Evolutionary conservation across 495 filamentous ascomycete species (phyloP), one percentile per base, ranked within the genome.

Genomic region (Talaromyces thailandensis): DNA sequence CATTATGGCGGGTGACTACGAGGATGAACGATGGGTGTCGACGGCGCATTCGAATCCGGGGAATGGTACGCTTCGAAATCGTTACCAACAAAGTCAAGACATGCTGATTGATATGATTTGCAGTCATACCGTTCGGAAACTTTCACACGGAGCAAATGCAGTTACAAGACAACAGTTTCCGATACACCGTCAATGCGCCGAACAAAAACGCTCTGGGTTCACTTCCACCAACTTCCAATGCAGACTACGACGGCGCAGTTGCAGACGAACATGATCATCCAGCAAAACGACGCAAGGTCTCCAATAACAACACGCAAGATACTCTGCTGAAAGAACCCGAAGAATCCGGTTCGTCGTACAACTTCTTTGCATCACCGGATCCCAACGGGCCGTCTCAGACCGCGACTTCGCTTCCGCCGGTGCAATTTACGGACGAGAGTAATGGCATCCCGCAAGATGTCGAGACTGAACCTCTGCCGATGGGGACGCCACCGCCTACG

Each of bases 321-420:
- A 28, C 43, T 7, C 32, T 52, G 4, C 12, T 29, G 14, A 18
- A 31, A 28, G 40, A 45, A 5, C 26, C 18, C 7, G 24, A 16
- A 8, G 63, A 65, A 31, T 56, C 61, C 14, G 61, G 37, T 31
- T 56, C 62, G 9, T 69, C 70, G 28, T 71, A 70, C 60, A 71
- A 72, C 51, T 62, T 64, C 25, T 71, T 72, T 60, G 70, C 72
- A 48, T 69, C 68, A 1, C 68, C 66, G 1, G 59, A 32, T 18
- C 43, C 59, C 12, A 48, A 61, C 16, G 43, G 40, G 1, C 32
- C 32, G 6, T n/a, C 58, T 12, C 58, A 58, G 23, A 35, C 29
- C 3, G 29, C 56, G 8, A 40, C 16, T 21, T 23, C 29, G 56
- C 56, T 31, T 21, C 56, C 29, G 12, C 29, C 56, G n/a, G 18